Base-by-base conservation (phyloP, 73 alveolate species). In the Diophrys appendiculata region DNA sequence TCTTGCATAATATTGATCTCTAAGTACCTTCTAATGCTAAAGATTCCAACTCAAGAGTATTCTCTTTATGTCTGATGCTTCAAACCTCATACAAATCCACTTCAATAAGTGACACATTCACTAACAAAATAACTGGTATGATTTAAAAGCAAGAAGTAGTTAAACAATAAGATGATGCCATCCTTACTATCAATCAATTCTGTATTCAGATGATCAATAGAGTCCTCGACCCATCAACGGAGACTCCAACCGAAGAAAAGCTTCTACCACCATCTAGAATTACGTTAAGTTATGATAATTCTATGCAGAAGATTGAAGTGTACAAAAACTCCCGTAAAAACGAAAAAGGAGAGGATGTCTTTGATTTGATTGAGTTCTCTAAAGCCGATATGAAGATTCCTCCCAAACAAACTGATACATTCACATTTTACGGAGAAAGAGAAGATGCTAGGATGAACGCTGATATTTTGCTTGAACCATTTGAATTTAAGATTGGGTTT, bases 401-500 rank as follows among this genome's bases (percentile, higher is more conserved):
- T n/a, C n/a, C n/a, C n/a, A n/a, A n/a, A n/a, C n/a, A n/a, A n/a
- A n/a, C n/a, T n/a, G n/a, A n/a, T n/a, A n/a, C n/a, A n/a, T n/a
- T n/a, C n/a, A n/a, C n/a, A n/a, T n/a, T n/a, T n/a, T n/a, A n/a
- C n/a, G n/a, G n/a, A n/a, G n/a, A n/a, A n/a, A n/a, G n/a, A n/a
- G 31, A n/a, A n/a, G n/a, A n/a, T n/a, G n/a, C n/a, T n/a, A n/a
- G n/a, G n/a, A 71, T 70, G 76, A 32, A 33, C 31, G 30, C 33
- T 18, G 84, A 84, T 77, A 70, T 84, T 26, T 11, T 30, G 5
- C 30, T 30, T 2, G 92, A 84, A 54, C 84, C 92, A 0, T 68
- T 84, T 69, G 92, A 84, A 22, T 8, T 84, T 1, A 84, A 78
- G 55, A 64, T 84, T 14, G 92, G 92, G 5, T 77, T 84, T 60